Base-by-base conservation (phyloP, 2,329 filamentous ascomycete genomes). In the Tolypocladium cylindrosporum region DNA sequence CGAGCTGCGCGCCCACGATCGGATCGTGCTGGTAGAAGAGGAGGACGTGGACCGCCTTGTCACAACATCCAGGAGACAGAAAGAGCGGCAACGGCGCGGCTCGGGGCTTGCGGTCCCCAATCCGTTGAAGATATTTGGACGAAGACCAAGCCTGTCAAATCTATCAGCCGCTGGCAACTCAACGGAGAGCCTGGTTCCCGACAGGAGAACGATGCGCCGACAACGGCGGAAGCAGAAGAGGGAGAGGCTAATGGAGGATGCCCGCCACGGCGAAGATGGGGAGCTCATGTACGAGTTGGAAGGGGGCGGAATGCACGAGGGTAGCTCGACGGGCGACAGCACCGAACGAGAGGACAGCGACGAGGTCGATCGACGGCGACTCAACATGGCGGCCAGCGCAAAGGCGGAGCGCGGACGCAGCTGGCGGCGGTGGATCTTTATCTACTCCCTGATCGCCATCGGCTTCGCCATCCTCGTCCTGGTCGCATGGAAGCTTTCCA, bases 231-330 rank as follows among this genome's bases (percentile, higher is more conserved):
- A 74, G 63, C 75, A 77, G 65, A 84, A 82, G 72, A 78, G 74
- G 73, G 78, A 79, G 61, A 76, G 73, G 62, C 70, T 82, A 67
- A 72, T 79, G 64, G 75, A 77, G 57, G 75, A 81, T 56, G 83
- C 83, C 4, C 76, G 76, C 34, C 71, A 84, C 60, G 85, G 85
- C 57, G 88, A 90, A 68, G 84, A 90, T 63, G 86, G 87, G 42
- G 83, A 86, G 70, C 76, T 95, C 66, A 90, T 96, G 86, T 92
- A 90, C 70, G 89, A 94, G 74, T 90, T 93, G 88, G 92, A 97
- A 72, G 88, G 91, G 68, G 90, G 91, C 1, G 82, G 79, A 2
- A 81, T 88, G 67, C 84, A 80, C 60, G 85, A 87, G 54, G 86
- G 87, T 57, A 89, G 82, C 68, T 78, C 77, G 7, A 85, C 83